Conservation (phyloP, 2,329 filamentous ascomycete species). For the Scedosporium boydii region DNA sequence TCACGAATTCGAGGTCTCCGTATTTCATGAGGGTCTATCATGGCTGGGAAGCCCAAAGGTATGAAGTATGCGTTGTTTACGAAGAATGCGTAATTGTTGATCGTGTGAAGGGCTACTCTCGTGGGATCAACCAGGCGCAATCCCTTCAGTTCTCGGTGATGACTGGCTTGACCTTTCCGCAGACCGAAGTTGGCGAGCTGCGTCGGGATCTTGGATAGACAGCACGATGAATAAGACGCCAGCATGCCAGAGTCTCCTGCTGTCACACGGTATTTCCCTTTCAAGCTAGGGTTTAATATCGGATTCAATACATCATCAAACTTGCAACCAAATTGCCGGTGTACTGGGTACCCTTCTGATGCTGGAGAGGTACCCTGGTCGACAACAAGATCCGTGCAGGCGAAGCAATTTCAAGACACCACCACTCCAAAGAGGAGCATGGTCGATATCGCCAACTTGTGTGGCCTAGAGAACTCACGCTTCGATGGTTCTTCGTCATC, state of each 20-base stretch:
- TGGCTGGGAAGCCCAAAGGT: too few relatives aligned
- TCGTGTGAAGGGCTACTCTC: too few relatives aligned
- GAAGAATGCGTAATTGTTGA: too few relatives aligned
- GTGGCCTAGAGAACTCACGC: too few relatives aligned
- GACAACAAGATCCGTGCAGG: neutral
- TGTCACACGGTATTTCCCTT: neutral
- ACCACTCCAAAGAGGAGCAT: neutral
- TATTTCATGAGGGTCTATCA: too few relatives aligned
- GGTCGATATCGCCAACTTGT: neutral
- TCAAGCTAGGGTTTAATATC: neutral
- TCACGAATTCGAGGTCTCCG: too few relatives aligned
- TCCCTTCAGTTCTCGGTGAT: too few relatives aligned
- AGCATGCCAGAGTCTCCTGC: neutral
- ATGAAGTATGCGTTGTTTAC: too few relatives aligned
- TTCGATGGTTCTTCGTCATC: too few relatives aligned
- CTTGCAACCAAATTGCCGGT: neutral
- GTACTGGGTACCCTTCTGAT: neutral
- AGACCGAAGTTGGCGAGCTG: neutral
- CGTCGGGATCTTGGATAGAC: neutral
- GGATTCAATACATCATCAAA: neutral
- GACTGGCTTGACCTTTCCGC: too few relatives aligned
- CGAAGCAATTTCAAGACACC: neutral
- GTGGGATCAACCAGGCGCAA: too few relatives aligned
- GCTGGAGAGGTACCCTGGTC: neutral
- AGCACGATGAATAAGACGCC: neutral